Evolutionary conservation across 176 grass and related monocot species (phyloP).

Genomic region (Carex cristatella): DNA sequence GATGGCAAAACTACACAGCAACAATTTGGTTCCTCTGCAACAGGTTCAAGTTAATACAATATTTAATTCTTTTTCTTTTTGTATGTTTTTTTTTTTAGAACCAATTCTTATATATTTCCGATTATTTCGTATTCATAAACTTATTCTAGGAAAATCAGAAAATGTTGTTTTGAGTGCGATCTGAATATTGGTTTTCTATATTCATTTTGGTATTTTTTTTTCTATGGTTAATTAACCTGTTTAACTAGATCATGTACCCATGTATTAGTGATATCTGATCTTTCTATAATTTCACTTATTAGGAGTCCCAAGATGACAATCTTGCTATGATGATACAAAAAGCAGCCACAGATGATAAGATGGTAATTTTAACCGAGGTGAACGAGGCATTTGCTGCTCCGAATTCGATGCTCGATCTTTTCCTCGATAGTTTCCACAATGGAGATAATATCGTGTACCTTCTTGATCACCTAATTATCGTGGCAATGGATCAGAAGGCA

Average conservation of each 20-base stretch:
- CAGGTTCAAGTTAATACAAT: neutral
- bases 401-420: slow-evolving; percentile 57
- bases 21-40: neutral
- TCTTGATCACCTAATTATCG: slow-evolving; percentile 52
- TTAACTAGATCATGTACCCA: neutral
- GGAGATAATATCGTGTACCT: slow-evolving; percentile 51
- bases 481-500: slow-evolving; percentile 64
- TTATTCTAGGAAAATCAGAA: too few species aligned
- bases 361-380: slow-evolving; percentile 71
- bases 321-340: slow-evolving; percentile 17
- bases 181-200: neutral
- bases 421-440: slow-evolving; percentile 70
- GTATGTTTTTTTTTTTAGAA: neutral
- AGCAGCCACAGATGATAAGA: slow-evolving; percentile 49
- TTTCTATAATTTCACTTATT: neutral
- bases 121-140: neutral
- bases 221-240: neutral
- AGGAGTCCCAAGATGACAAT: neutral
- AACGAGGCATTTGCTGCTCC: slow-evolving; percentile 57
- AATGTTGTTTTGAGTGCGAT: neutral
- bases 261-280: neutral
- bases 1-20: neutral
- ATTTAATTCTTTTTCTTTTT: neutral
- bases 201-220: neutral
- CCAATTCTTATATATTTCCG: neutral